Percentiles rank a stretch among this genome's conserved stretches.
These are phyloP conservation scores for Pachysandra terminalis DNA, from an alignment of 164 flowering plant species.

Conservation along the genomic window DNA sequence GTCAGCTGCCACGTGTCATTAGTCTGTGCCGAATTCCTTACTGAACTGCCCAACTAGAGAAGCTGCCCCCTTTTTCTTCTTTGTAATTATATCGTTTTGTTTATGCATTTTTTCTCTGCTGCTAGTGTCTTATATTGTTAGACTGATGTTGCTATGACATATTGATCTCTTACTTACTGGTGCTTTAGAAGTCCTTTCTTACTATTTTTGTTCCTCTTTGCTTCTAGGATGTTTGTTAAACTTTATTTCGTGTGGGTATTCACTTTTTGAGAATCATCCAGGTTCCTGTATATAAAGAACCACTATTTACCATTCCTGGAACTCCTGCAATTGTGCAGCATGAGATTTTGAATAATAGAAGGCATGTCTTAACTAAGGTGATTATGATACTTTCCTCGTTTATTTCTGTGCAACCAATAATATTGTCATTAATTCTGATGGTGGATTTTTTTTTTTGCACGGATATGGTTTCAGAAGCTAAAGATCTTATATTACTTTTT, in stretches of 20 bases:
- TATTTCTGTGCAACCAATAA: neutral
- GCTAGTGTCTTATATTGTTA: too few species aligned
- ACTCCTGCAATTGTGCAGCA: conserved; percentile 84
- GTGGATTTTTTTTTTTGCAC: neutral
- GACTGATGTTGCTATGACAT: too few species aligned
- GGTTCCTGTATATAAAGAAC: conserved; percentile 82
- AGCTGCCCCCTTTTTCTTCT: neutral
- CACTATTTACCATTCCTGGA: conserved; percentile 69
- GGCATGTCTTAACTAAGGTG: conserved; percentile 95
- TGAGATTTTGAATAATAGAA: conserved; percentile 88
- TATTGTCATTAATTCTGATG: neutral
- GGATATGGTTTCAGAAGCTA: conserved; percentile 1
- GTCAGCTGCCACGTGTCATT: too few species aligned
- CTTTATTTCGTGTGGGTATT: neutral
- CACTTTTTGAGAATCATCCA: conserved; percentile 19
- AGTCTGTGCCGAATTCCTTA: too few species aligned
- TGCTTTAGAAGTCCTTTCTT: too few species aligned
- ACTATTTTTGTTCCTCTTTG: neutral
- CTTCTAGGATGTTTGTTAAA: neutral
- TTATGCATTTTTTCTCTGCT: neutral
- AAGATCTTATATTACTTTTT: neutral
- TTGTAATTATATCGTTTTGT: neutral
- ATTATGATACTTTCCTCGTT: conserved; percentile 3
- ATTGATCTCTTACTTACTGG: too few species aligned
- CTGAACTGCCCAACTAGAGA: too few species aligned